phyloP scores from a whole-genome alignment of 441 rosid species.

The Metrosideros polymorpha region DNA sequence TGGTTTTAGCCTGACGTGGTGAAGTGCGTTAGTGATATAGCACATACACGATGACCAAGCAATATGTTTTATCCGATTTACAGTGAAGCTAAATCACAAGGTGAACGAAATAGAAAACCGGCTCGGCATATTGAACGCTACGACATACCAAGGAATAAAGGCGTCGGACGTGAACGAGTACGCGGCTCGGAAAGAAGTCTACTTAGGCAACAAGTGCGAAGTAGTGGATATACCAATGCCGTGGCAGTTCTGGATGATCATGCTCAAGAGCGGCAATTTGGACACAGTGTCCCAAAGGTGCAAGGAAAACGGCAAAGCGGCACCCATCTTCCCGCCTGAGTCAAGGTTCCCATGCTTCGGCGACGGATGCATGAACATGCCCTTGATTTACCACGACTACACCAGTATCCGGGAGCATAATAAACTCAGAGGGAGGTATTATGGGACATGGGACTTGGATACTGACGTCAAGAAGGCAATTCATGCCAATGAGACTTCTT shows the following conservation, averaged over 20 bases:
- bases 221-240: neutral
- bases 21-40: neutral
- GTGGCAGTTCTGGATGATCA: conserved; percentile 1
- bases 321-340: neutral
- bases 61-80: neutral
- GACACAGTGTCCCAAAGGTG: neutral
- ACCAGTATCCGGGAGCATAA: neutral
- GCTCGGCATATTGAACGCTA: neutral
- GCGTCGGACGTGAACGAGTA: neutral
- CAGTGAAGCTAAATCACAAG: neutral
- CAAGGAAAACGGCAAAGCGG: neutral
- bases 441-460: neutral
- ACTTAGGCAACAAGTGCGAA: neutral
- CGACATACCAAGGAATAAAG: neutral
- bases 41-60: neutral
- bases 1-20: neutral
- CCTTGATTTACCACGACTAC: neutral
- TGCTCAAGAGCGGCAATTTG: neutral
- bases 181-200: neutral
- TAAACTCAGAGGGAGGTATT: neutral
- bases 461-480: neutral
- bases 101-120: neutral
- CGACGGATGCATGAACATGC: neutral
- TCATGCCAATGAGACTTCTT: neutral
- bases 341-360: neutral